Conservation (phyloP, 139 green algal species). For the Coelastrella sp. region DNA sequence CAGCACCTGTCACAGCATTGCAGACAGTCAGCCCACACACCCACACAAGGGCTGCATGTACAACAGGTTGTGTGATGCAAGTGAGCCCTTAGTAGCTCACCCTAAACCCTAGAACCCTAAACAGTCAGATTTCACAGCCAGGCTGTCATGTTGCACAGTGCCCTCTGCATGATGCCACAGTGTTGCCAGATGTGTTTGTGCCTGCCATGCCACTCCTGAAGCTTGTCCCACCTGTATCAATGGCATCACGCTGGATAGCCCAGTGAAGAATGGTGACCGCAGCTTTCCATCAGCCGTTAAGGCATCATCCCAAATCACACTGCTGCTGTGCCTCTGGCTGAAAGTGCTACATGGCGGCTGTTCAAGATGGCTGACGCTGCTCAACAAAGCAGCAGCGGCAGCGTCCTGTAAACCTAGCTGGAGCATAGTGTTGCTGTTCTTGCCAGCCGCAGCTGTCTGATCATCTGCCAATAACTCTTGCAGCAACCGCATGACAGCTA, state of each 20-base stretch:
- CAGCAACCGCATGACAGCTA: constrained; percentile 26
- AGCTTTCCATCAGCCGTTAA: neutral
- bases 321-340: neutral
- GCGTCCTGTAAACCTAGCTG: too few relatives aligned
- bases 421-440: neutral
- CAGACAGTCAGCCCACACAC: neutral
- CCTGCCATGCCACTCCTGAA: neutral
- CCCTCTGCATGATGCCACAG: too few relatives aligned
- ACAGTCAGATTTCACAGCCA: too few relatives aligned
- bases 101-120: too few relatives aligned
- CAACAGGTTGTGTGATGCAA: too few relatives aligned
- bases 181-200: too few relatives aligned
- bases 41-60: too few relatives aligned
- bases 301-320: neutral
- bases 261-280: neutral
- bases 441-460: neutral
- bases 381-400: neutral
- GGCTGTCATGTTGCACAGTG: too few relatives aligned
- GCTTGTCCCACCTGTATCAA: neutral
- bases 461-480: neutral
- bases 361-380: neutral
- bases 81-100: too few relatives aligned
- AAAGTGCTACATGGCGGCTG: neutral
- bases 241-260: neutral
- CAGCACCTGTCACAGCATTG: neutral